Evolutionary conservation across 305 asterid genomes (phyloP).

Genomic region (Galium porrigens): DNA sequence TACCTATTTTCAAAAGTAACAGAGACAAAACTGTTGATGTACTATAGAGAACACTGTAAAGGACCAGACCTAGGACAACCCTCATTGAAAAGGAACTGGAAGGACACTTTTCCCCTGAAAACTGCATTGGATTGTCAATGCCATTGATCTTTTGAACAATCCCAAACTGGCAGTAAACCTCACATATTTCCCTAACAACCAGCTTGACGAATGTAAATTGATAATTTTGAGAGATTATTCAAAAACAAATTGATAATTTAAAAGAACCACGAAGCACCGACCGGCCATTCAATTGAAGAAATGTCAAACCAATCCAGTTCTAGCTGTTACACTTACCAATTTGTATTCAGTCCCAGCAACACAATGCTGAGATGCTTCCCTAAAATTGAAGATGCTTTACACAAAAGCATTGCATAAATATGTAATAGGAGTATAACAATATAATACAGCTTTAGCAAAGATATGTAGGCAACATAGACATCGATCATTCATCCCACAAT

Average conservation of each 20-base stretch:
- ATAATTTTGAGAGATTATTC: neutral
- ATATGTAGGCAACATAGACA: conserved; percentile 20
- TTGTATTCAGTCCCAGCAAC: neutral
- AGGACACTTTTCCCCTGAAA: too few relatives aligned
- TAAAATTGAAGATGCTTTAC: neutral
- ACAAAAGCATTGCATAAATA: conserved; percentile 5
- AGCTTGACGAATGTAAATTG: neutral
- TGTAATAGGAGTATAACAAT: conserved; percentile 13
- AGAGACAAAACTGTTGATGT: neutral
- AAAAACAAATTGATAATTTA: too few relatives aligned
- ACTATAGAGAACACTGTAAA: neutral
- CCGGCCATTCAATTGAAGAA: neutral
- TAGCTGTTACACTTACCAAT: neutral
- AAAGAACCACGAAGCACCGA: neutral
- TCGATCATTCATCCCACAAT: conserved; percentile 32
- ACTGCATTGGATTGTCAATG: neutral
- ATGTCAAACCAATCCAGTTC: neutral
- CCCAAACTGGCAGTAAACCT: too few relatives aligned
- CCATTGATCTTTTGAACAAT: neutral
- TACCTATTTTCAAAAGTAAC: neutral
- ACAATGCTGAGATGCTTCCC: conserved; percentile 5
- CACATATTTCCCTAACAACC: neutral
- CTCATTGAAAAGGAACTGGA: neutral
- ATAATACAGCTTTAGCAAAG: conserved; percentile 15
- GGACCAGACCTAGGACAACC: too few relatives aligned